A percentile compares a stretch with the other conserved stretches of the same genome.
phyloP scores from a whole-genome alignment of 345 rosid genomes.

The Eucalyptus paniculata region DNA sequence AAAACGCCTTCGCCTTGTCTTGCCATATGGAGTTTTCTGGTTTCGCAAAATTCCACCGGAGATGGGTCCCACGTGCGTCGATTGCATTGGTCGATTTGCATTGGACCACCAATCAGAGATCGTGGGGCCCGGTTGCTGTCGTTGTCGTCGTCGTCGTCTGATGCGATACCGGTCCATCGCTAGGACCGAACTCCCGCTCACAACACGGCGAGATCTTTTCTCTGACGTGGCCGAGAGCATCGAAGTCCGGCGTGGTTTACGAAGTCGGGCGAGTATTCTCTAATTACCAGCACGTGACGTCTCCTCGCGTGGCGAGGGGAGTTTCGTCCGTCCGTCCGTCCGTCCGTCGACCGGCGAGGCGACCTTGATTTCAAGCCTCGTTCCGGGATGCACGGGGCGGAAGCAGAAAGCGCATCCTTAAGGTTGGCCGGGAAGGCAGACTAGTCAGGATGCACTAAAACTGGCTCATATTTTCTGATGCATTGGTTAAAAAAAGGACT shows the following conservation, averaged over 20 bases:
- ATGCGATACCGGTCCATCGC: not conserved
- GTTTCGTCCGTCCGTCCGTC: not conserved
- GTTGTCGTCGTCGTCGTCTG: not conserved
- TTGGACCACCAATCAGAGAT: not conserved
- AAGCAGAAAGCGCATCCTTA: not conserved
- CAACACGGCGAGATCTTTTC: not conserved
- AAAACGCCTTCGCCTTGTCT: not conserved
- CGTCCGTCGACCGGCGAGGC: not conserved
- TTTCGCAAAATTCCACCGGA: rapidly evolving
- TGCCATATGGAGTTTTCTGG: not conserved
- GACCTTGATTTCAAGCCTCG: not conserved
- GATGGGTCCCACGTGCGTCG: not conserved
- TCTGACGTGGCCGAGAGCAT: not conserved
- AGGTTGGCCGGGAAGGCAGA: not conserved
- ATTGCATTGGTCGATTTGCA: not conserved
- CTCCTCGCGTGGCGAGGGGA: not conserved
- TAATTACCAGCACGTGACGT: not conserved
- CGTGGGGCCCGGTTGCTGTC: not conserved
- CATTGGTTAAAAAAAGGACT: not conserved
- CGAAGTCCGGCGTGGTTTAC: not conserved
- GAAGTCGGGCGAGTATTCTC: not conserved
- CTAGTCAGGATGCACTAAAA: not conserved
- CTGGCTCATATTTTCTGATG: not conserved
- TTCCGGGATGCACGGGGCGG: not conserved
- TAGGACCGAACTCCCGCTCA: not conserved